A percentile compares a stretch with the other conserved stretches of the same genome.
Evolutionary conservation across 2,329 filamentous ascomycete genomes (phyloP).

Genomic region (Ceratocystis lukuohia): DNA sequence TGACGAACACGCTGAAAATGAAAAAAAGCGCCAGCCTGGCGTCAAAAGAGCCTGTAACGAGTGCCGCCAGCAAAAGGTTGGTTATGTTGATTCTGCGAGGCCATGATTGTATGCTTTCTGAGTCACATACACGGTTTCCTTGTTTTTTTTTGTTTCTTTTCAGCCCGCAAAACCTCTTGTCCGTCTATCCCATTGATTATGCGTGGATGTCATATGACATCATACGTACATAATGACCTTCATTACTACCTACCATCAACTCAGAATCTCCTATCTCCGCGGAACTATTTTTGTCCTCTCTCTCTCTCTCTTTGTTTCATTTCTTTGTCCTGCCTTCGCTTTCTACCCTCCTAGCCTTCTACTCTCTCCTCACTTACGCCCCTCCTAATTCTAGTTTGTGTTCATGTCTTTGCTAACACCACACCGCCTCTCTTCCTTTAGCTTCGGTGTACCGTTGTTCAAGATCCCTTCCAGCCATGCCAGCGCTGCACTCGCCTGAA

Average conservation of each 20-base stretch:
- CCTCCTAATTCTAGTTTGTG: neutral
- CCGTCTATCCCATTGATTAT: no score
- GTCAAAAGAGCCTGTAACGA: conserved; percentile 75
- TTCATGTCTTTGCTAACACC: neutral
- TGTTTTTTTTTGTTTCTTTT: neutral
- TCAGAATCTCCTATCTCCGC: neutral
- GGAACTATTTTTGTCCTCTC: neutral
- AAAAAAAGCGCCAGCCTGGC: conserved; percentile 52
- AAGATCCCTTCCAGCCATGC: conserved; percentile 67
- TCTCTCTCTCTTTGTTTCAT: neutral
- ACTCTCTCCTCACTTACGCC: no score
- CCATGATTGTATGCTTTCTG: neutral
- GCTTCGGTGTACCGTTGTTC: conserved; percentile 73
- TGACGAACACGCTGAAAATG: conserved; percentile 40
- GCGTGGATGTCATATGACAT: neutral
- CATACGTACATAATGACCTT: neutral
- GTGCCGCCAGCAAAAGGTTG: conserved; percentile 73
- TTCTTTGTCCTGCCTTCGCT: neutral
- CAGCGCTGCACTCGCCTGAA: conserved; percentile 66
- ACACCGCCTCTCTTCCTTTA: conserved; percentile 25
- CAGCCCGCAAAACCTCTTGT: no score
- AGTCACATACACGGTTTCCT: conserved; percentile 18
- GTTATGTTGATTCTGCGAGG: conserved; percentile 23
- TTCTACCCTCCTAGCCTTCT: neutral
- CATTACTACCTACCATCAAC: neutral